phyloP scores from a whole-genome alignment of 306 rosid genomes.

The Hippophae tibetana region DNA sequence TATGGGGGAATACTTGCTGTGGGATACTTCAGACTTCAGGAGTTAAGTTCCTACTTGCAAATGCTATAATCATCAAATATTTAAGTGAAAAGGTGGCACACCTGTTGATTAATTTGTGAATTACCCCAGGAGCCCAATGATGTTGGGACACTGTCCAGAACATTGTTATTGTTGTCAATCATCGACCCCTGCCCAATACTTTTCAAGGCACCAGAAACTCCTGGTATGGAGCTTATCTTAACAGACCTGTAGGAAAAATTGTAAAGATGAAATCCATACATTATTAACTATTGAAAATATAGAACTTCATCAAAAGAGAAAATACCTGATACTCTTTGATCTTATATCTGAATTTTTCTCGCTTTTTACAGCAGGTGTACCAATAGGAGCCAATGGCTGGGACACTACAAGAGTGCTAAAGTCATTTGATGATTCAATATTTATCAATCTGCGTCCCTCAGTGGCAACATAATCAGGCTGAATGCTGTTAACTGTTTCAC shows the following conservation, averaged over 20 bases:
- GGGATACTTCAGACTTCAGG: too few relatives aligned
- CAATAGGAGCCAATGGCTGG: slow-evolving; percentile 82
- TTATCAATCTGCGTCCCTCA: slow-evolving; percentile 37
- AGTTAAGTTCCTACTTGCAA: too few relatives aligned
- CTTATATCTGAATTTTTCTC: slow-evolving; percentile 55
- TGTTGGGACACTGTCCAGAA: slow-evolving; percentile 47
- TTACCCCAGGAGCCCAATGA: slow-evolving; percentile 68
- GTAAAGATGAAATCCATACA: slow-evolving; percentile 8
- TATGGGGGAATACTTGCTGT: too few relatives aligned
- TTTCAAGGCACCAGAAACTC: slow-evolving; percentile 40
- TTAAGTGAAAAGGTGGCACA: slow-evolving; percentile 11
- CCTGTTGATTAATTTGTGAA: slow-evolving; percentile 76
- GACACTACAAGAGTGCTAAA: slow-evolving; percentile 42
- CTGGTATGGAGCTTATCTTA: slow-evolving; percentile 43
- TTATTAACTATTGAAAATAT: background rate
- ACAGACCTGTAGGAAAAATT: slow-evolving; percentile 37
- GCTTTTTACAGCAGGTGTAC: slow-evolving; percentile 76
- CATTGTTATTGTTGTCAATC: slow-evolving; percentile 62
- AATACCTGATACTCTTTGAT: slow-evolving; percentile 58
- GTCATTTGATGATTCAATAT: slow-evolving; percentile 52
- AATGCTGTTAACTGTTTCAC: slow-evolving; percentile 35
- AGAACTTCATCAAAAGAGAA: slow-evolving; percentile 10
- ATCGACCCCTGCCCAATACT: slow-evolving; percentile 35
- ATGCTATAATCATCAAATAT: background rate
- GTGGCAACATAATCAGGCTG: slow-evolving; percentile 39